Evolutionary conservation across 2,329 filamentous ascomycete genomes (phyloP).

Genomic region (Teratosphaeria epicoccoides): DNA sequence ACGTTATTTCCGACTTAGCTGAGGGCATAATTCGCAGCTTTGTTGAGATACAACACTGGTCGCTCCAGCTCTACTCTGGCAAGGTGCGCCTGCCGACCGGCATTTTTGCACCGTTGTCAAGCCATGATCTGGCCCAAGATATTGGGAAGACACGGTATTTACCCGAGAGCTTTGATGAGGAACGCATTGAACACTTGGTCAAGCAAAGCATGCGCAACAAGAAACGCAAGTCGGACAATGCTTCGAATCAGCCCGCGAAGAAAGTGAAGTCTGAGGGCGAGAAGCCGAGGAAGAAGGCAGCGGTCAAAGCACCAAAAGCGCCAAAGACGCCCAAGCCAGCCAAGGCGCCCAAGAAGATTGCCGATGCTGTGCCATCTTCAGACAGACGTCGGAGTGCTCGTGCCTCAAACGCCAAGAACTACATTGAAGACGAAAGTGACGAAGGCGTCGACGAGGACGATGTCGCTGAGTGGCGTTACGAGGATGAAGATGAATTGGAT

Average conservation of each 20-base stretch:
- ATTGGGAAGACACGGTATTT: constrained; percentile 81
- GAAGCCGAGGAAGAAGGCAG: constrained; percentile 25
- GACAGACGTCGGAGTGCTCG: constrained; percentile 35
- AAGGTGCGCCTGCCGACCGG: constrained; percentile 57
- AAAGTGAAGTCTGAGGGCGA: constrained; percentile 19
- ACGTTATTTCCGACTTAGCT: constrained; percentile 78
- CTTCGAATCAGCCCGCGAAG: constrained; percentile 17
- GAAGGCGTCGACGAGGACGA: constrained; percentile 15
- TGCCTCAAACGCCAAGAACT: constrained; percentile 31
- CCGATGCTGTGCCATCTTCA: constrained; percentile 28
- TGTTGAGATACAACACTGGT: constrained; percentile 78
- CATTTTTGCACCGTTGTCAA: constrained; percentile 64
- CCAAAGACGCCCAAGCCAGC: constrained; percentile 16
- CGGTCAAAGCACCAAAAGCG: constrained; percentile 22
- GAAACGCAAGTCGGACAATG: constrained; percentile 30
- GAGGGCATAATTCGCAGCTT: constrained; percentile 74
- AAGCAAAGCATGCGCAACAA: constrained; percentile 55
- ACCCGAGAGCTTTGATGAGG: constrained; percentile 56
- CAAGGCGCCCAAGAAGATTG: constrained; percentile 30
- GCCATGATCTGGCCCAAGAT: constrained; percentile 67
- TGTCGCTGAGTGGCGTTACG: constrained; percentile 6
- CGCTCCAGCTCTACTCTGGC: constrained; percentile 68
- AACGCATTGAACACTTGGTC: constrained; percentile 67
- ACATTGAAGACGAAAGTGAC: constrained; percentile 34
- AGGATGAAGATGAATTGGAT: constrained; percentile 26